Evolutionary conservation across 257 asterid species (phyloP).

Genomic region (Fraxinus anomala): DNA sequence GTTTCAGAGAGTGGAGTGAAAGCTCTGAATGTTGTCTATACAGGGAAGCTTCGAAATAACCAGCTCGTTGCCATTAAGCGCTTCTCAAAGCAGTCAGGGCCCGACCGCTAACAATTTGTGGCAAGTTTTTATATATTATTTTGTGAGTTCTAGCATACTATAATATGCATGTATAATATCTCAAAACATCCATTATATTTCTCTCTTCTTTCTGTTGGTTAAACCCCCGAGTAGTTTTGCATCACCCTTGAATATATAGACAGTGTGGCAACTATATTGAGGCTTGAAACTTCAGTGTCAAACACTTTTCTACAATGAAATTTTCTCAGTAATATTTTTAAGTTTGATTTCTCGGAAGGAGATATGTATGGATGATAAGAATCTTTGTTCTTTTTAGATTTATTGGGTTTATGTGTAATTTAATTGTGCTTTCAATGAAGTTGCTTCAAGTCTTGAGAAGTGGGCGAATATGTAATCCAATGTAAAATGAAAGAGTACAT

Average conservation of each 20-base stretch:
- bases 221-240: not conserved
- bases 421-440: too few species aligned
- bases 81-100: conserved; percentile 89
- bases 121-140: conserved; percentile 28
- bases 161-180: too few species aligned
- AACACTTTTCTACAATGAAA: too few species aligned
- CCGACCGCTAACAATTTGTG: conserved; percentile 69
- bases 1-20: too few species aligned
- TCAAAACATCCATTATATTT: not conserved
- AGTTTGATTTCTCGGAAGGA: not conserved
- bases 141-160: not conserved
- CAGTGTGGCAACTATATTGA: not conserved
- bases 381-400: too few species aligned
- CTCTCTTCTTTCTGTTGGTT: not conserved
- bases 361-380: not conserved
- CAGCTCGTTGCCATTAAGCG: conserved; percentile 74
- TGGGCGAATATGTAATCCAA: too few species aligned
- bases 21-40: too few species aligned
- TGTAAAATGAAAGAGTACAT: not conserved
- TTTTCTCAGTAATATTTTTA: too few species aligned
- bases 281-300: not conserved
- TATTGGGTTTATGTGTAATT: too few species aligned
- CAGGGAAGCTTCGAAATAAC: conserved; percentile 16
- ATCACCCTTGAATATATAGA: not conserved
- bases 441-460: too few species aligned